These are phyloP conservation scores for Dactylis glomerata DNA, from an alignment of 176 grass and related monocot genomes.

Conservation along the genomic window DNA sequence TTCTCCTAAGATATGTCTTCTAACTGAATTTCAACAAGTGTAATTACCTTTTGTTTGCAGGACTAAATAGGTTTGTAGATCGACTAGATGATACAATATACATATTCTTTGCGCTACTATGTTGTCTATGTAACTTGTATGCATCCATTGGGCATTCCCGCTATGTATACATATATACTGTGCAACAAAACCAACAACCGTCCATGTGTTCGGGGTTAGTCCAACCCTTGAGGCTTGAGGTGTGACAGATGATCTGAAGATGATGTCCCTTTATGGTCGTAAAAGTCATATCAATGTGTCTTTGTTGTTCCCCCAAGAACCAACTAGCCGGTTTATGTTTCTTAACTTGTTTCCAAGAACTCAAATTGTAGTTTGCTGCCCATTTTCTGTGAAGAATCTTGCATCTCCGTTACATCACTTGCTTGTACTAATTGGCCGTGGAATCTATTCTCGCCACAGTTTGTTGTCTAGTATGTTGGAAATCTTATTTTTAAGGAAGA, in stretches of 20 bases:
- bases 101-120: background rate
- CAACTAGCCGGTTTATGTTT: conserved; percentile 33
- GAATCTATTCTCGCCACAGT: conserved; percentile 29
- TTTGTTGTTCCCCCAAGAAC: conserved; percentile 16
- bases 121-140: background rate
- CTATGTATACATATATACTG: background rate
- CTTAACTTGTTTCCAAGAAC: conserved; percentile 20
- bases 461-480: background rate
- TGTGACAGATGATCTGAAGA: conserved; percentile 6
- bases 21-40: background rate
- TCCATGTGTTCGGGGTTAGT: background rate
- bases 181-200: background rate
- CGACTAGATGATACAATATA: background rate
- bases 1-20: background rate
- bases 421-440: conserved; percentile 22
- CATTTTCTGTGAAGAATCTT: conserved; percentile 48
- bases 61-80: background rate
- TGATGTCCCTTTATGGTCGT: conserved; percentile 38
- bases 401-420: conserved; percentile 37
- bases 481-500: conserved; percentile 35
- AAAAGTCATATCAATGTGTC: conserved; percentile 29
- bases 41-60: background rate
- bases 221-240: conserved; percentile 5
- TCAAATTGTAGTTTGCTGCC: conserved; percentile 35
- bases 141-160: background rate